A percentile compares a stretch with the other conserved stretches of the same genome.
Conservation (phyloP, 1,284 basidiomycete species). For the Neonothopanus nambi region DNA sequence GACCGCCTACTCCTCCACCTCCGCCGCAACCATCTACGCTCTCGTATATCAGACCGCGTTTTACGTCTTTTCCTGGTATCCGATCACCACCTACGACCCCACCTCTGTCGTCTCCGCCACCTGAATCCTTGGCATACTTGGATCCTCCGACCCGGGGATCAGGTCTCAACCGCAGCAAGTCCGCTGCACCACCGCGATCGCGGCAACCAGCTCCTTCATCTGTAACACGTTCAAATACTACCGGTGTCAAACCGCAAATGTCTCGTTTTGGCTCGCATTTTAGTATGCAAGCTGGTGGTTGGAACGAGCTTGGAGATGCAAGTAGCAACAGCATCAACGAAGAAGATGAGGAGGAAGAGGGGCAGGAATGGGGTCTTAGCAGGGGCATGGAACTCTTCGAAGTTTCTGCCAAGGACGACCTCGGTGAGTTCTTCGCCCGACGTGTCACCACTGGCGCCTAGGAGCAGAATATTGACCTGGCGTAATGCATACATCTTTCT, state of each 20-base stretch:
- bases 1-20: constrained; percentile 62
- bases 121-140: constrained; percentile 53
- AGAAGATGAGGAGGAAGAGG: constrained; percentile 60
- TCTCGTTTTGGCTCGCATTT: constrained; percentile 59
- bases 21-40: constrained; percentile 65
- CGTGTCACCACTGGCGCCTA: constrained; percentile 13
- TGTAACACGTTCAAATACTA: constrained; percentile 46
- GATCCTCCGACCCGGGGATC: constrained; percentile 46
- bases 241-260: constrained; percentile 44
- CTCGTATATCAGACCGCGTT: constrained; percentile 83
- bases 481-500: no score
- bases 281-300: constrained; percentile 46
- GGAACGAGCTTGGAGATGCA: constrained; percentile 56
- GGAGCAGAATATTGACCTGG: constrained; percentile 10
- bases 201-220: constrained; percentile 34
- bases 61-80: constrained; percentile 78
- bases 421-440: constrained; percentile 48
- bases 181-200: constrained; percentile 40
- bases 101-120: constrained; percentile 40
- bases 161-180: constrained; percentile 49
- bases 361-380: constrained; percentile 72
- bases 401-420: constrained; percentile 82
- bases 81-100: constrained; percentile 53
- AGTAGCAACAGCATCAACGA: constrained; percentile 68
- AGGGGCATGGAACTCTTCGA: constrained; percentile 84